These are phyloP conservation scores for Kernera saxatilis DNA, from an alignment of 345 rosid species.

Conservation along the genomic window DNA sequence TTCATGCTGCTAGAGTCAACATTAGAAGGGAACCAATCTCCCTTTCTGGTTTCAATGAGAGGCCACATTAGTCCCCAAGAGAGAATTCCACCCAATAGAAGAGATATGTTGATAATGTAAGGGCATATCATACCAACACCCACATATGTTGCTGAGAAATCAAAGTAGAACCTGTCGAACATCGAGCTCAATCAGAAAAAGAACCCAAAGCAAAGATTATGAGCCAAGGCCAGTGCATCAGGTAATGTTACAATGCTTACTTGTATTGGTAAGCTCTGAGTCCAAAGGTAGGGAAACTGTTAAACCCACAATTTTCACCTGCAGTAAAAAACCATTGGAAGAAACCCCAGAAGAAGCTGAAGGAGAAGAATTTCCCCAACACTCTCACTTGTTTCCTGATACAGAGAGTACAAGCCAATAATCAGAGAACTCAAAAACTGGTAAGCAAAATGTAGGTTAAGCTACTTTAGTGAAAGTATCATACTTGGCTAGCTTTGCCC, in stretches of 20 bases:
- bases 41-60: slow-evolving; percentile 52
- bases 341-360: slow-evolving; percentile 73
- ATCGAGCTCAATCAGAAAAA: neutral
- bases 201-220: neutral
- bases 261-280: slow-evolving; percentile 49
- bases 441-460: neutral
- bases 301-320: slow-evolving; percentile 71
- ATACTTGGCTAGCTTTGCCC: slow-evolving; percentile 84
- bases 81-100: slow-evolving; percentile 68
- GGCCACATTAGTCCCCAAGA: slow-evolving; percentile 98
- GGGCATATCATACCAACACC: slow-evolving; percentile 97
- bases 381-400: slow-evolving; percentile 55
- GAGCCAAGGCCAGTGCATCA: neutral
- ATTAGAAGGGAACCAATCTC: slow-evolving; percentile 60
- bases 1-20: slow-evolving; percentile 48
- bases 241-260: slow-evolving; percentile 25
- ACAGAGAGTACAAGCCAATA: neutral
- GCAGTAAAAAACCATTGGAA: slow-evolving; percentile 72
- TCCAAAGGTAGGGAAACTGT: slow-evolving; percentile 74
- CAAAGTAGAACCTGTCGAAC: slow-evolving; percentile 68
- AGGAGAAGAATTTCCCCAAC: slow-evolving; percentile 55
- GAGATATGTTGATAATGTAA: slow-evolving; percentile 70
- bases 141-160: slow-evolving; percentile 81
- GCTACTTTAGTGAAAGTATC: neutral
- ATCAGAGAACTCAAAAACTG: neutral